Evolutionary conservation across 805 yeast genomes (phyloP), one percentile per base, ranked within the genome.

Genomic region (Ogataea glucozyma): DNA sequence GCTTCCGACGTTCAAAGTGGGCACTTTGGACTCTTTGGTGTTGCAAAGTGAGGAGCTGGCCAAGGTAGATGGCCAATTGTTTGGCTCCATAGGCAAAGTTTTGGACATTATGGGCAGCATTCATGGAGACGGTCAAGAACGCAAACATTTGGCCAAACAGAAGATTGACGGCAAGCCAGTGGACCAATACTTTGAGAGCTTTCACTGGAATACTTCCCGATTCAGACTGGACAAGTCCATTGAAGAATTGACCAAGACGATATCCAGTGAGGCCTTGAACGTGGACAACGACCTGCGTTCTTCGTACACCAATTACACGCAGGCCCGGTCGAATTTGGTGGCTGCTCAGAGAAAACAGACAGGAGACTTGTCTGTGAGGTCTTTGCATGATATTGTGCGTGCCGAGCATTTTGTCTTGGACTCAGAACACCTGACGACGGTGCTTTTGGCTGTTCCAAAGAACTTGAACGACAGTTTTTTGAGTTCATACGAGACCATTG

Each of bases 311-410:
- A 75, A 71, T 53, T 93, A 88, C 68, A 85, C 80, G 56, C 77
- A 80, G 36, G 96, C 97, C 37, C 87, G 83, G 67, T 79, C 95
- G 32, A 86, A 83, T 60, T 73, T 89, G 47, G 75, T 82, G 37
- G 89, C 96, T 10, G 91, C 95, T 8, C 96, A 91, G 65, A 80
- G 97, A 59, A 90, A 90, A 68, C 85, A 85, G 64, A 84, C 87
- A 27, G 99, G 99, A 45, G 97, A 93, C 63, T 74, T 93, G 52
- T 83, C 96, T 3, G 90, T 91, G 43, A 83, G 87, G 63, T 86
- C 97, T 3, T 72, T 93, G 48, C 97, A 91, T 61, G 93, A 88
- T 58, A 76, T 91, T 43, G 97, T 93, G 39, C 77, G 78, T 40
- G 84, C 88, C 9, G 80, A 81, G 40, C 88, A 93, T 58, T 87